A percentile compares a stretch with the other conserved stretches of the same genome.
These are phyloP conservation scores for Cinnamomum micranthum DNA, from an alignment of 164 flowering plant genomes.

Conservation along the genomic window DNA sequence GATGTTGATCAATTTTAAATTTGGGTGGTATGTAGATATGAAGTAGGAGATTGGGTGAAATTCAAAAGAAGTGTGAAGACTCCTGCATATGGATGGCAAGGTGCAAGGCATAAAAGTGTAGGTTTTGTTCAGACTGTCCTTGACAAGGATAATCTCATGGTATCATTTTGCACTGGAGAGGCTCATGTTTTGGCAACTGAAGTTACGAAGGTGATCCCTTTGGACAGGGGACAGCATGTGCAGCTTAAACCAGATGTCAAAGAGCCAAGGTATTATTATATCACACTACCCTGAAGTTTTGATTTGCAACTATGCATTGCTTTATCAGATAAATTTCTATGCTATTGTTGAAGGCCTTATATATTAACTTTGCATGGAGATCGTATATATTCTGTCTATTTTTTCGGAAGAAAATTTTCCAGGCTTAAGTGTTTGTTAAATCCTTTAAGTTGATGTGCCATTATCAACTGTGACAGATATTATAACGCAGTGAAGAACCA, in stretches of 20 bases:
- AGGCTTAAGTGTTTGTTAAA: too few relatives aligned
- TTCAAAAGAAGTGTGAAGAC: conserved; percentile 65
- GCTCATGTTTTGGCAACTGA: conserved; percentile 76
- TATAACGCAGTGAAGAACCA: too few relatives aligned
- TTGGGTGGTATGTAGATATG: conserved; percentile 44
- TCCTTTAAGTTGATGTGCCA: too few relatives aligned
- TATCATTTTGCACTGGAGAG: conserved; percentile 94
- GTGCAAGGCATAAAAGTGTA: conserved; percentile 81
- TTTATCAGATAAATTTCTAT: too few relatives aligned
- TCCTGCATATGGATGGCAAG: conserved; percentile 98
- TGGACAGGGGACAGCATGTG: conserved; percentile 98
- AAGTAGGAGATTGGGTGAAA: conserved; percentile 95
- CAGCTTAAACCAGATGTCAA: conserved; percentile 74
- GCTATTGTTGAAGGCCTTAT: not conserved
- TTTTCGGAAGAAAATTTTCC: too few relatives aligned
- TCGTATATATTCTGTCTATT: too few relatives aligned
- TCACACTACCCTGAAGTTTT: not conserved
- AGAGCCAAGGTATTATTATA: conserved; percentile 71
- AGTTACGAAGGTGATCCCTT: conserved; percentile 82
- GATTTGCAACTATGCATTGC: too few relatives aligned
- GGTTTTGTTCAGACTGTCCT: conserved; percentile 86
- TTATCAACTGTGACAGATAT: too few relatives aligned
- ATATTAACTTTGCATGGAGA: too few relatives aligned
- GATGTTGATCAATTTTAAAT: conserved; percentile 7
- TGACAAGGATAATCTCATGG: conserved; percentile 69